These are phyloP conservation scores for Hansenula anomala DNA, from an alignment of 1,139 yeast genomes.

Conservation along the genomic window DNA sequence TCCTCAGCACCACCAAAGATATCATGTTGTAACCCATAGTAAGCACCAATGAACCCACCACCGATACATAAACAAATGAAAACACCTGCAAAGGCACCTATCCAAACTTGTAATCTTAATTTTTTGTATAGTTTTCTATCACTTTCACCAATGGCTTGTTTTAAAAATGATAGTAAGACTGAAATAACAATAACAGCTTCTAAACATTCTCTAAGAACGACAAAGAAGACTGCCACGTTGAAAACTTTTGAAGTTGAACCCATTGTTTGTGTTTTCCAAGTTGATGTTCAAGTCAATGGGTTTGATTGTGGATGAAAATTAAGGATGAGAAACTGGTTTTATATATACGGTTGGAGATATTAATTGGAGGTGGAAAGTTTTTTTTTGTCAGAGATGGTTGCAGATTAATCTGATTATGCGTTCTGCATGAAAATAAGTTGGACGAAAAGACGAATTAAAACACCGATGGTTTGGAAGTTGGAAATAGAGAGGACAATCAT, in stretches of 20 bases:
- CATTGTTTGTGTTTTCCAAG: slow-evolving; percentile 2
- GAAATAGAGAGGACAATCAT: no score
- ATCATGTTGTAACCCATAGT: slow-evolving; percentile 74
- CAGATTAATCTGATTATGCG: background rate
- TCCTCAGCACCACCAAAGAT: slow-evolving; percentile 82
- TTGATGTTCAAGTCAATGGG: background rate
- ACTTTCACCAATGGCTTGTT: slow-evolving; percentile 42
- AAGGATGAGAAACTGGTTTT: background rate
- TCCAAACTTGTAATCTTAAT: slow-evolving; percentile 73
- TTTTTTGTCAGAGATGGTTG: background rate
- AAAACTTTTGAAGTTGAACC: slow-evolving; percentile 27
- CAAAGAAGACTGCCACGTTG: slow-evolving; percentile 64
- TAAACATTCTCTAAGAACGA: slow-evolving; percentile 78
- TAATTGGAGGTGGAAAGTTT: background rate
- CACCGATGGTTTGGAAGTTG: no score
- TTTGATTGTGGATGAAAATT: no score
- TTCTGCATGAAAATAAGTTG: no score
- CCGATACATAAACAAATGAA: slow-evolving; percentile 75
- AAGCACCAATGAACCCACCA: slow-evolving; percentile 65
- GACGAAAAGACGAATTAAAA: no score
- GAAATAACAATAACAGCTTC: slow-evolving; percentile 88
- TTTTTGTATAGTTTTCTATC: slow-evolving; percentile 27
- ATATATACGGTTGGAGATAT: no score
- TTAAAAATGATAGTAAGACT: slow-evolving; percentile 74
- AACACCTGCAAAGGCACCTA: slow-evolving; percentile 72